Percentiles rank a stretch among this genome's conserved stretches.
These are phyloP conservation scores for Lepidopterella palustris DNA, from an alignment of 495 filamentous ascomycete genomes.

Conservation along the genomic window DNA sequence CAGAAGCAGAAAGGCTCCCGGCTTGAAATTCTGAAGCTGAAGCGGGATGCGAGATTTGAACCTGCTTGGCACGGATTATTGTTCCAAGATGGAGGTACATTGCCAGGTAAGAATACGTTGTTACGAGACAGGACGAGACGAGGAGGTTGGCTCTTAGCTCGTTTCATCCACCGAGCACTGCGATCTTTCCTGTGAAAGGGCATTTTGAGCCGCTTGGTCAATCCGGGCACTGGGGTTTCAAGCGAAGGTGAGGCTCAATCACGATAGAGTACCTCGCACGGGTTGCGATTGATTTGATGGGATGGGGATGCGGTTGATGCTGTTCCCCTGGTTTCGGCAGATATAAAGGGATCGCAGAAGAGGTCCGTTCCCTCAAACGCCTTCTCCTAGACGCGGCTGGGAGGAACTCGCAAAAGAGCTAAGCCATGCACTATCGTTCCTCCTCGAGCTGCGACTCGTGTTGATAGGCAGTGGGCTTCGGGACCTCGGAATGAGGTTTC, in stretches of 20 bases:
- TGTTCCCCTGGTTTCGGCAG: neutral
- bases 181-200: slow-evolving; percentile 7
- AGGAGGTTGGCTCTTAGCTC: slow-evolving; percentile 10
- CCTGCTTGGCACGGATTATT: neutral
- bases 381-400: neutral
- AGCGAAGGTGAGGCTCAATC: slow-evolving; percentile 16
- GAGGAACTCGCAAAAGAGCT: neutral
- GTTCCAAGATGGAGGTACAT: slow-evolving; percentile 14
- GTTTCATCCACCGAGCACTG: slow-evolving; percentile 16
- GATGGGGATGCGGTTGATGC: slow-evolving; percentile 2
- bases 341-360: neutral
- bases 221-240: neutral
- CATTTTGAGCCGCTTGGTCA: neutral
- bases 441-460: neutral
- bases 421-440: neutral
- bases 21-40: slow-evolving; percentile 3
- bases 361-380: neutral
- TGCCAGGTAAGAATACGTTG: no score
- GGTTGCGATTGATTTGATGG: slow-evolving; percentile 9
- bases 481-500: neutral
- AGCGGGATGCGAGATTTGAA: slow-evolving; percentile 2
- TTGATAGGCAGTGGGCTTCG: neutral
- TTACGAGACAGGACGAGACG: slow-evolving; percentile 15
- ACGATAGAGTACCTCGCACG: neutral
- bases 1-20: slow-evolving; percentile 12